phyloP scores from a whole-genome alignment of 768 basidiomycete species.

The Pleurotus pulmonarius region DNA sequence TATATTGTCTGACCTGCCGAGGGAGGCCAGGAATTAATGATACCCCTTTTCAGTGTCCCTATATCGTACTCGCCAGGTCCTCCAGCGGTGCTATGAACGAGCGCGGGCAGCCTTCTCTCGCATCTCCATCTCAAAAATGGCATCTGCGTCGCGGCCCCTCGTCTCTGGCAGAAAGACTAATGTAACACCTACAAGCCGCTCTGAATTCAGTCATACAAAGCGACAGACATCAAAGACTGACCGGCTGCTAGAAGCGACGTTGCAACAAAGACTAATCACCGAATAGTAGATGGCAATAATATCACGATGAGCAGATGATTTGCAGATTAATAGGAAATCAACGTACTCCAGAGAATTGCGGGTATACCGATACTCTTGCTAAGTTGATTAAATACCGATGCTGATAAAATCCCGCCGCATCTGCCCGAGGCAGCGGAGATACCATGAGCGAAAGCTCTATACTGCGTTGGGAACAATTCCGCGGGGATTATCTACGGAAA shows the following conservation, averaged over 20 bases:
- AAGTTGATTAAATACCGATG: slow-evolving; percentile 55
- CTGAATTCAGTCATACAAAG: too few relatives aligned
- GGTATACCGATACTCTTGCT: slow-evolving; percentile 46
- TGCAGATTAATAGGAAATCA: background rate
- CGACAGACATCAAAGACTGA: background rate
- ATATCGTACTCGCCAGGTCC: too few relatives aligned
- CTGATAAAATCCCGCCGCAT: slow-evolving; percentile 49
- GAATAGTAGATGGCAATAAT: background rate
- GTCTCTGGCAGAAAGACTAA: slow-evolving; percentile 47
- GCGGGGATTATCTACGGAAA: background rate
- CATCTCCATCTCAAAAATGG: slow-evolving; percentile 26
- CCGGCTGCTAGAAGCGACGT: slow-evolving; percentile 39
- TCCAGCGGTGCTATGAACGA: too few relatives aligned
- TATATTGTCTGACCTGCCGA: too few relatives aligned
- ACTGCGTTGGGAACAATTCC: background rate
- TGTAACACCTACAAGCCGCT: slow-evolving; percentile 18
- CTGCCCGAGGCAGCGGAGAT: background rate
- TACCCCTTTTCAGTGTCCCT: too few relatives aligned
- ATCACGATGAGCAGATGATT: too few relatives aligned
- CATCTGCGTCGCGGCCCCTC: slow-evolving; percentile 46
- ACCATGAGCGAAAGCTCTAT: slow-evolving; percentile 1
- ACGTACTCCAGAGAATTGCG: slow-evolving; percentile 56
- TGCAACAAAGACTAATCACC: slow-evolving; percentile 48
- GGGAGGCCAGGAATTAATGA: too few relatives aligned
- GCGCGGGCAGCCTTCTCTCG: background rate